A percentile compares a stretch with the other conserved stretches of the same genome.
Evolutionary conservation across 1,284 basidiomycete species (phyloP).

Genomic region (Violaceomyces palustris): DNA sequence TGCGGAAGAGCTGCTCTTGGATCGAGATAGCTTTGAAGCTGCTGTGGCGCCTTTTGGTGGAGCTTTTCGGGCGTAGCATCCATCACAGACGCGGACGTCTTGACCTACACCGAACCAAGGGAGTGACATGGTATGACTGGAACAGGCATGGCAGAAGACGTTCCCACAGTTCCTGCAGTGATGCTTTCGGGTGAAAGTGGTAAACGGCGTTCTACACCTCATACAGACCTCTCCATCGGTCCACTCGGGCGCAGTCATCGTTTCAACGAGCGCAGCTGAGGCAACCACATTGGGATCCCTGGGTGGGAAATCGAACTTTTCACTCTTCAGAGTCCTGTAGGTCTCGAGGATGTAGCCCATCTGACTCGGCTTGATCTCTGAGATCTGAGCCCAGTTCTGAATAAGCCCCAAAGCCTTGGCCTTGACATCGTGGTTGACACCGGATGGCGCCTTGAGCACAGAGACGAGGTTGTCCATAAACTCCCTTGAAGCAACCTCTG

Average conservation of each 20-base stretch:
- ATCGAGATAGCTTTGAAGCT: conserved; percentile 24
- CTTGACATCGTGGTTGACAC: conserved; percentile 76
- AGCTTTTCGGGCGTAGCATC: conserved; percentile 58
- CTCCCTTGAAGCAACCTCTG: conserved; percentile 63
- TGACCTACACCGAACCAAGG: conserved; percentile 92
- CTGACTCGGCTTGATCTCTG: conserved; percentile 70
- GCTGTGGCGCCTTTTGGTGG: conserved; percentile 40
- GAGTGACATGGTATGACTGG: conserved; percentile 74
- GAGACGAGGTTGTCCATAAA: conserved; percentile 88
- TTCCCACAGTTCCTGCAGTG: conserved; percentile 97
- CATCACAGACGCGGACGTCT: conserved; percentile 89
- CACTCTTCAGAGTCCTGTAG: conserved; percentile 26
- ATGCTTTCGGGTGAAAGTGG: conserved; percentile 94
- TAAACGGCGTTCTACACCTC: conserved; percentile 83
- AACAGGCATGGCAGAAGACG: conserved; percentile 92
- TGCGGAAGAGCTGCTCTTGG: conserved; percentile 23
- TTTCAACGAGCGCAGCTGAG: conserved; percentile 47
- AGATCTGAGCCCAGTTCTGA: conserved; percentile 89
- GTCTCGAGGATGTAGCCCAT: conserved; percentile 50
- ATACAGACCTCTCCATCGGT: conserved; percentile 91
- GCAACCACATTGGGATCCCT: conserved; percentile 63
- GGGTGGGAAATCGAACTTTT: conserved; percentile 74
- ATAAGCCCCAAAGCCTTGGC: conserved; percentile 71
- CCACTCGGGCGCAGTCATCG: conserved; percentile 75
- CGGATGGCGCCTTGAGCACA: conserved; percentile 62